A percentile compares a stretch with the other conserved stretches of the same genome.
These are phyloP conservation scores for Amorphotheca resinae DNA, from an alignment of 495 filamentous ascomycete species.

Conservation along the genomic window DNA sequence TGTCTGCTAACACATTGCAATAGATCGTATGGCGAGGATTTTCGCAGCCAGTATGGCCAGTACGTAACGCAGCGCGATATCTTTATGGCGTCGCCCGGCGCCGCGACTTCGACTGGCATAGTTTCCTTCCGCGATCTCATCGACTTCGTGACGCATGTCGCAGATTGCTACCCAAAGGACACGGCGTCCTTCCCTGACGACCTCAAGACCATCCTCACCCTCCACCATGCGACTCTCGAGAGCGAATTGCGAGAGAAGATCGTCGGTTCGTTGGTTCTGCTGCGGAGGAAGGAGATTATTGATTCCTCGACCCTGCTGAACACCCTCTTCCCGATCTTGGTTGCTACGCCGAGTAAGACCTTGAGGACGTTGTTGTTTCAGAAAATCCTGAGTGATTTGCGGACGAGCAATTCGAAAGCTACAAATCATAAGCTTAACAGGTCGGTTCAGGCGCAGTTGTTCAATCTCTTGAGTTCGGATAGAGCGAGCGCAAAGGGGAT, in stretches of 20 bases:
- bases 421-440: slow-evolving; percentile 87
- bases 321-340: slow-evolving; percentile 83
- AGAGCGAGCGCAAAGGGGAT: slow-evolving; percentile 70
- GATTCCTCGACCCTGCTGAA: slow-evolving; percentile 73
- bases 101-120: slow-evolving; percentile 60
- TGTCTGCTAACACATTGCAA: no score
- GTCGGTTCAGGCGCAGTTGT: slow-evolving; percentile 82
- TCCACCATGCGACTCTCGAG: slow-evolving; percentile 71
- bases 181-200: slow-evolving; percentile 68
- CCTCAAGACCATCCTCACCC: slow-evolving; percentile 62
- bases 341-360: slow-evolving; percentile 75
- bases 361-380: slow-evolving; percentile 72
- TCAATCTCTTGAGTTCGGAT: slow-evolving; percentile 80
- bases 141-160: slow-evolving; percentile 83
- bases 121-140: slow-evolving; percentile 74
- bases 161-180: slow-evolving; percentile 80
- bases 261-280: slow-evolving; percentile 75
- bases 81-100: slow-evolving; percentile 69
- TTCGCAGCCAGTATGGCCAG: slow-evolving; percentile 76
- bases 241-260: slow-evolving; percentile 83
- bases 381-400: slow-evolving; percentile 83
- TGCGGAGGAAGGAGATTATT: slow-evolving; percentile 83
- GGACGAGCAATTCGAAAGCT: slow-evolving; percentile 69
- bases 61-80: slow-evolving; percentile 87
- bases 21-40: slow-evolving; percentile 76